These are phyloP conservation scores for Thermothelomyces thermophilus DNA, from an alignment of 2,329 filamentous ascomycete genomes.

Conservation along the genomic window DNA sequence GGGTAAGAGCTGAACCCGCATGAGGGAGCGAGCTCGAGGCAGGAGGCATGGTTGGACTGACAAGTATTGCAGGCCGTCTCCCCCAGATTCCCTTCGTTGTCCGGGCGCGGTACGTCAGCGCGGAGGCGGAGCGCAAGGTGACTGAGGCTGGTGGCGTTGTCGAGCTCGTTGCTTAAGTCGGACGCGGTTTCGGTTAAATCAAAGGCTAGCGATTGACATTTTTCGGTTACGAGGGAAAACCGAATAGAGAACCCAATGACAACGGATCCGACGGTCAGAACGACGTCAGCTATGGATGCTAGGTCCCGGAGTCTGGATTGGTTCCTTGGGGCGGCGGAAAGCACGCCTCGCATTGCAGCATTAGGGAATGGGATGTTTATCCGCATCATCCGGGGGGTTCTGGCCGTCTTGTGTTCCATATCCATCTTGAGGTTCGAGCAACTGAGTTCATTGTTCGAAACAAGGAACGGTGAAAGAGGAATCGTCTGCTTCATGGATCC, in stretches of 20 bases:
- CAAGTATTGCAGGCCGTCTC: conserved; percentile 53
- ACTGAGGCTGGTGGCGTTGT: conserved; percentile 93
- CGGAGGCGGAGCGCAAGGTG: conserved; percentile 98
- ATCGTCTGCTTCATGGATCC: neutral
- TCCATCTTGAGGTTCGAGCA: conserved; percentile 12
- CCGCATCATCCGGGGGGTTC: conserved; percentile 19
- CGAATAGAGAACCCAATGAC: conserved; percentile 23
- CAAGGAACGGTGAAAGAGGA: no score
- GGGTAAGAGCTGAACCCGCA: conserved; percentile 36
- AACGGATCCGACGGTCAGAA: conserved; percentile 23
- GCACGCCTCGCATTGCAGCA: conserved; percentile 24
- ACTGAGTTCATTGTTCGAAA: conserved; percentile 13
- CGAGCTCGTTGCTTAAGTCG: conserved; percentile 80
- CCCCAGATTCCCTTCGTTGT: conserved; percentile 91
- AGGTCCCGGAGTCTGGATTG: conserved; percentile 26
- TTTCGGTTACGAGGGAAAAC: conserved; percentile 25
- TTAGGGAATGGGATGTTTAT: conserved; percentile 27
- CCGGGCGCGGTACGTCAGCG: conserved; percentile 89
- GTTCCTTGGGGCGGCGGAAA: conserved; percentile 22
- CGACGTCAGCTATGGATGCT: conserved; percentile 21
- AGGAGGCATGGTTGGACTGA: conserved; percentile 7
- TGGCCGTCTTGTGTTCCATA: conserved; percentile 17
- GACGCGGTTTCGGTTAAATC: conserved; percentile 21
- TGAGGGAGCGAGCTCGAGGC: neutral
- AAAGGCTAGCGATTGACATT: conserved; percentile 26